Evolutionary conservation across 1,284 basidiomycete species (phyloP).

Genomic region (Sporisorium sorghi): DNA sequence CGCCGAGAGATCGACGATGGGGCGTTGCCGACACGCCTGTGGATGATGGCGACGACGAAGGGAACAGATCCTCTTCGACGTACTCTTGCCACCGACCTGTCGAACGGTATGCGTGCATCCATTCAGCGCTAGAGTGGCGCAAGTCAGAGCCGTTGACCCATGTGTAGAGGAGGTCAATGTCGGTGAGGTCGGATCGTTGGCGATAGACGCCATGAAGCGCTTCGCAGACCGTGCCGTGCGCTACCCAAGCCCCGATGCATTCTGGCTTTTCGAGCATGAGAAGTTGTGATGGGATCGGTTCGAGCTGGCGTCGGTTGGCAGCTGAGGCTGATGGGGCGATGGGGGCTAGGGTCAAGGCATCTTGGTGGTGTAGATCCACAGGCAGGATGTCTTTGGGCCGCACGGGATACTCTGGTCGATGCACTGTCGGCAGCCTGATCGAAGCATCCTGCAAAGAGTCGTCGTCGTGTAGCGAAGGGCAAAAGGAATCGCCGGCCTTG

Average conservation of each 20-base stretch:
- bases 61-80: slow-evolving; percentile 38
- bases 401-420: slow-evolving; percentile 21
- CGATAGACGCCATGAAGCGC: slow-evolving; percentile 19
- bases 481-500: not conserved
- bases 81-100: slow-evolving; percentile 44
- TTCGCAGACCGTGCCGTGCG: slow-evolving; percentile 29
- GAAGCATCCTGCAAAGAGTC: slow-evolving; percentile 35
- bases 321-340: slow-evolving; percentile 15
- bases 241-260: slow-evolving; percentile 38
- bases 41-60: slow-evolving; percentile 12
- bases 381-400: slow-evolving; percentile 23
- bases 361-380: slow-evolving; percentile 34
- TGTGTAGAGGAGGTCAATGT: slow-evolving; percentile 41
- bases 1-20: not conserved
- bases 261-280: slow-evolving; percentile 21
- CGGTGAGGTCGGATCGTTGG: slow-evolving; percentile 17
- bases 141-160: slow-evolving; percentile 56
- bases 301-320: slow-evolving; percentile 28
- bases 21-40: not conserved
- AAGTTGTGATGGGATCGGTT: slow-evolving; percentile 23
- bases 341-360: not conserved
- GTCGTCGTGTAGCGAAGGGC: slow-evolving; percentile 26
- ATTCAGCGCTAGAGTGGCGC: slow-evolving; percentile 36
- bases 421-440: slow-evolving; percentile 21
- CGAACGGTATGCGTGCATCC: slow-evolving; percentile 41